Conservation (phyloP, 495 filamentous ascomycete species). For the Hyaloscypha hepaticicola region DNA sequence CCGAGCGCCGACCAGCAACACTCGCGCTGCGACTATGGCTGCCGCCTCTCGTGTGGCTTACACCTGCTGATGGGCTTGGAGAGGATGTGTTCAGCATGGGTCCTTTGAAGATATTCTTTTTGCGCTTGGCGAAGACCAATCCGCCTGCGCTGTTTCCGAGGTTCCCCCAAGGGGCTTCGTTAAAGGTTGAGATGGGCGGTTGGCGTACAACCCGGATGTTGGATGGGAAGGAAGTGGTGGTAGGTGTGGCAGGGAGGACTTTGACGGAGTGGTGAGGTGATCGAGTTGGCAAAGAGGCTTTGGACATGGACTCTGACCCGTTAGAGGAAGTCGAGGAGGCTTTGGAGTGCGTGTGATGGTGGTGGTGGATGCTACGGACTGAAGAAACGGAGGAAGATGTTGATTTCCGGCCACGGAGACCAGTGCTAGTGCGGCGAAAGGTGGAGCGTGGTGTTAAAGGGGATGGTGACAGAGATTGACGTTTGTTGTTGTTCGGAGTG, state of each 20-base stretch:
- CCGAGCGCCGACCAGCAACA: conserved; percentile 53
- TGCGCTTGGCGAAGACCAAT: conserved; percentile 87
- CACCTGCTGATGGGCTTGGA: conserved; percentile 38
- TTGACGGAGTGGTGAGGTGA: conserved; percentile 90
- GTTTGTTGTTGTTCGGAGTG: conserved; percentile 52
- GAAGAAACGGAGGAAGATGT: conserved; percentile 95
- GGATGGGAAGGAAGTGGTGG: conserved; percentile 72
- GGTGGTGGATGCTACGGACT: conserved; percentile 88
- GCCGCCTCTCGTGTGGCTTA: conserved; percentile 38
- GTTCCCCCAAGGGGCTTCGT: conserved; percentile 46
- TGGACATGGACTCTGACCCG: conserved; percentile 65
- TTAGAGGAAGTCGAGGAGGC: conserved; percentile 91
- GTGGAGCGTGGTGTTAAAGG: conserved; percentile 81
- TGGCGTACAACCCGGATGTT: conserved; percentile 84
- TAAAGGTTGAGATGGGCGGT: conserved; percentile 47
- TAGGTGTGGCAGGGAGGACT: conserved; percentile 90
- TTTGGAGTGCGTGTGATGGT: conserved; percentile 90
- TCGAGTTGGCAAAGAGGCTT: conserved; percentile 58
- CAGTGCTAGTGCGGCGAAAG: conserved; percentile 52
- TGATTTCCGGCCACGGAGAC: conserved; percentile 87
- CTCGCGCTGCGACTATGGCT: conserved; percentile 53
- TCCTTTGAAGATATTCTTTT: conserved; percentile 86
- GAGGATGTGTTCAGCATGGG: conserved; percentile 66
- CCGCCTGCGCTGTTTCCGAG: conserved; percentile 44
- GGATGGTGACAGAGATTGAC: conserved; percentile 84